A percentile compares a stretch with the other conserved stretches of the same genome.
Evolutionary conservation across 768 basidiomycete species (phyloP).

Genomic region (Leccinum boreale): DNA sequence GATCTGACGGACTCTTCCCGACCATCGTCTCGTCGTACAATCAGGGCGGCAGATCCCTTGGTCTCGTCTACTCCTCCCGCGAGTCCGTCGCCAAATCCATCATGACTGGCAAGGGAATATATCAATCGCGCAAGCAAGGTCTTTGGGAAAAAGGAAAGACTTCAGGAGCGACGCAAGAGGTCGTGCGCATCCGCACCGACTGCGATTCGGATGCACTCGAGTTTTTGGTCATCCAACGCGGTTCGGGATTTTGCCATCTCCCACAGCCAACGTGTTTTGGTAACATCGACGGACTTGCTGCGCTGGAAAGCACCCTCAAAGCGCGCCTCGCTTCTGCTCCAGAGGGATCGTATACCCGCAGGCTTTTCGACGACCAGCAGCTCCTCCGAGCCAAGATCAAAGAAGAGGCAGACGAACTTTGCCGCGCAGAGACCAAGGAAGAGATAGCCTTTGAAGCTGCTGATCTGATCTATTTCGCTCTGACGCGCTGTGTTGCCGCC

Average conservation of each 20-base stretch:
- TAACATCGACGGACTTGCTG: constrained; percentile 70
- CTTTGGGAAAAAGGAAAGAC: constrained; percentile 98
- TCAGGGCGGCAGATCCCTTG: constrained; percentile 73
- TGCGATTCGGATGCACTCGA: constrained; percentile 93
- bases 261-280: constrained; percentile 88
- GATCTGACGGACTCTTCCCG: constrained; percentile 88
- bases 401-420: constrained; percentile 99
- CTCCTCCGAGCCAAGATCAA: constrained; percentile 92
- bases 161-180: constrained; percentile 88
- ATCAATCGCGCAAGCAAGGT: constrained; percentile 94
- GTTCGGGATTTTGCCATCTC: constrained; percentile 92
- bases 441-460: constrained; percentile 95
- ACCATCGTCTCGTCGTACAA: constrained; percentile 77
- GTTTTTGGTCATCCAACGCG: constrained; percentile 87
- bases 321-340: constrained; percentile 75
- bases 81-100: constrained; percentile 88
- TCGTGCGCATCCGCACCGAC: constrained; percentile 79
- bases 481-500: constrained; percentile 78
- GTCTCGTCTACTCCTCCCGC: constrained; percentile 91
- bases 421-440: constrained; percentile 68
- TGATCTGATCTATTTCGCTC: constrained; percentile 89
- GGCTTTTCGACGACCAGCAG: constrained; percentile 77
- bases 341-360: constrained; percentile 86
- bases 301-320: constrained; percentile 75
- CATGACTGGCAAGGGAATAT: constrained; percentile 84